Base-by-base conservation (phyloP, 352 stramenopile genomes). In the Phytophthora cactorum region DNA sequence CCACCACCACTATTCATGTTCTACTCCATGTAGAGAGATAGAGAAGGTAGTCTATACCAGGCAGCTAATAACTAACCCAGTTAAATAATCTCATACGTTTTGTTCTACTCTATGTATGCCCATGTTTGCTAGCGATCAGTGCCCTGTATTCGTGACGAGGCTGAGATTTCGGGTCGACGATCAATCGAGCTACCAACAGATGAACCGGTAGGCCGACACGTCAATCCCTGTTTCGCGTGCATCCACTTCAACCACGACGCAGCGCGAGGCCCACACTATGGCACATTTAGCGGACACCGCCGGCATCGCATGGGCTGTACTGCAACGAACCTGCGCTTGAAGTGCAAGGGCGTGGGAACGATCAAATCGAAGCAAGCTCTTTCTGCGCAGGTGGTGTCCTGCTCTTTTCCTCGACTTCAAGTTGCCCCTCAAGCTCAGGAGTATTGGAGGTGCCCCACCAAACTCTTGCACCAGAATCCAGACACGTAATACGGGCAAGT, bases 351-450 rank as follows among this genome's bases (percentile, higher is more conserved):
- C 44, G 57, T 71, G 56, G 45, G 49, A 55, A 51, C 59, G 38
- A 44, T 60, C 60, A 66, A 74, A 70, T 70, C 49, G 41, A 67
- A 57, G 41, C 45, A 70, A 63, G 61, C 66, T 74, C 61, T 66
- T 64, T 68, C 51, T 72, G 57, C 29, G 50, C 51, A 67, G 58
- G 52, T 72, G 63, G 44, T 60, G 52, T 72, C 65, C 59, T 64
- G 65, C 65, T 72, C 65, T 72, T 64, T 68, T 64, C 59, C 59
- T 68, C 54, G 60, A 74, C 53, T 74, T 74, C 61, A 74, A 74
- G 66, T 66, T 70, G 61, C 57, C 44, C 62, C 47, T 56, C 54
- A 53, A 64, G 54, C 49, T 65, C 17, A 34, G 22, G 27, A 12
- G 34, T 58, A 61, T 59, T 69, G 62, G 62, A 69, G 34, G 61